Conservation (phyloP, 306 rosid species). For the Elaeagnus macrophylla region DNA sequence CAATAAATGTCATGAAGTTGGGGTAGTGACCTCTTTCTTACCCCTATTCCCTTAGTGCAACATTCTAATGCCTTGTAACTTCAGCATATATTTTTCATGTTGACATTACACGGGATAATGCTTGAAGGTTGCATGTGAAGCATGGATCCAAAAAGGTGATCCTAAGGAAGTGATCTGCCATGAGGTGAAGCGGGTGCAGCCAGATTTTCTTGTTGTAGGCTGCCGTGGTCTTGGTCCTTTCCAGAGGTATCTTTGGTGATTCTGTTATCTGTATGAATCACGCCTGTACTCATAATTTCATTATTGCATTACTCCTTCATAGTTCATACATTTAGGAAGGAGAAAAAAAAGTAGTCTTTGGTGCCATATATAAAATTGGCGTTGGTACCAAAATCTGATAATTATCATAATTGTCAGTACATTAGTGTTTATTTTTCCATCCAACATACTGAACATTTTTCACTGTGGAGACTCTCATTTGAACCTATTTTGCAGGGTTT, state of each 20-base stretch:
- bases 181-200: slow-evolving; percentile 59
- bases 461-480: not conserved
- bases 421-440: too few relatives aligned
- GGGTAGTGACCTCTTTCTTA: slow-evolving; percentile 36
- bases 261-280: too few relatives aligned
- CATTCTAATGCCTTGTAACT: too few relatives aligned
- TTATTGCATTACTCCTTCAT: too few relatives aligned
- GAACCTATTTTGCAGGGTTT: slow-evolving; percentile 50
- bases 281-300: too few relatives aligned
- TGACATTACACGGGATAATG: not conserved
- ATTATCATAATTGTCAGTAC: too few relatives aligned
- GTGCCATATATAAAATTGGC: too few relatives aligned
- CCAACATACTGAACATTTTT: too few relatives aligned
- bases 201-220: slow-evolving; percentile 84
- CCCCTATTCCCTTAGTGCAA: not conserved
- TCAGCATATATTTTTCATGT: too few relatives aligned
- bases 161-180: slow-evolving; percentile 31
- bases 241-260: slow-evolving; percentile 46
- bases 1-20: slow-evolving; percentile 69
- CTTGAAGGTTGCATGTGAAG: slow-evolving; percentile 69
- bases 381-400: too few relatives aligned
- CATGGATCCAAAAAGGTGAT: slow-evolving; percentile 70
- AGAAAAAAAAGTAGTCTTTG: too few relatives aligned
- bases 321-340: too few relatives aligned
- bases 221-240: slow-evolving; percentile 96